Base-by-base conservation (phyloP, 768 basidiomycete genomes). In the Coprinellus aureogranulatus region DNA sequence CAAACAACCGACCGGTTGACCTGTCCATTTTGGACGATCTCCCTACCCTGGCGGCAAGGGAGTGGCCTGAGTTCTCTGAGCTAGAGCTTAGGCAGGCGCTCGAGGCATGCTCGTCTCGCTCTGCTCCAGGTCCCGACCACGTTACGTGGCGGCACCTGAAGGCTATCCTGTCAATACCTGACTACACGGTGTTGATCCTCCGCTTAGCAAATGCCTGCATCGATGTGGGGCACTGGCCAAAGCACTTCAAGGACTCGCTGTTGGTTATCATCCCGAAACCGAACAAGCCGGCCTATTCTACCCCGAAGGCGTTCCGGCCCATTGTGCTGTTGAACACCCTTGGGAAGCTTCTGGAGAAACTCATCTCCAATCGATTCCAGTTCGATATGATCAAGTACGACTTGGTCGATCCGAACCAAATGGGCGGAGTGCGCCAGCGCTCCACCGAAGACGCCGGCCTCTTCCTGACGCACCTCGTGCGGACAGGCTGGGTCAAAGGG, bases 401-500 rank as follows among this genome's bases (percentile, higher is more conserved):
- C 26, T 26, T 27, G 11, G 25, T 50, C 11, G 25, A 50, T n/a
- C 49, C 49, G 18, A 39, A 39, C 37, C 37, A 39, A 18, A 39
- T 18, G 37, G 44, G 44, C 22, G 9, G 44, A 45, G 44, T 12
- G 44, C 44, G 44, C 11, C 59, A 64, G 37, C 44, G 54, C 20
- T 64, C 63, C n/a, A 66, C 65, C 27, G 54, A 64, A 40, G 63
- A 66, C 28, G 55, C 63, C 23, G 59, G 62, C 0, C 30, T 64
- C 9, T 54, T 55, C 40, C 53, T 66, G 2, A 62, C 59, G 0
- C 65, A 66, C 51, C 16, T 61, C 1, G 57, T 66, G 18, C 53
- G 53, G 14, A 45, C 58, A 10, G 62, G 61, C 14, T 66, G 65
- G 65, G 57, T 55, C 2, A 59, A 54, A 25, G 57, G 57, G 6